phyloP scores from a whole-genome alignment of 2,329 filamentous ascomycete species.

The Sporothrix mexicana region DNA sequence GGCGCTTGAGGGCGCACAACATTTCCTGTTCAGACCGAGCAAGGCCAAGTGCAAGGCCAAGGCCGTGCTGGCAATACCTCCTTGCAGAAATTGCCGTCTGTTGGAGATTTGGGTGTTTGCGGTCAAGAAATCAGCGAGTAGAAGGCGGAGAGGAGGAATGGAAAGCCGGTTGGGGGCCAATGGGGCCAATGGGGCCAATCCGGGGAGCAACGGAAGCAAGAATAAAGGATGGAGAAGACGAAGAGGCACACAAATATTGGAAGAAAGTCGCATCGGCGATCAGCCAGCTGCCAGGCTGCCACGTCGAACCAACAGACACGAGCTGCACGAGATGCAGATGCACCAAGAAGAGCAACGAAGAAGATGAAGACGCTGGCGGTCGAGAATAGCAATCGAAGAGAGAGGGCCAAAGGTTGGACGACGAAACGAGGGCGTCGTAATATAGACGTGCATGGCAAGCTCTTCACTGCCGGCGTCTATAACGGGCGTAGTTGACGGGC shows the following conservation, averaged over 20 bases:
- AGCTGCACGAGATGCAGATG: not conserved
- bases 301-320: slow-evolving; percentile 16
- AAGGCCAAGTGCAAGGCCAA: too few relatives aligned
- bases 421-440: not conserved
- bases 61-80: not conserved
- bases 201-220: slow-evolving; percentile 1
- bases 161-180: not conserved
- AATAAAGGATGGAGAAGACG: not conserved
- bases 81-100: not conserved
- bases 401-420: not conserved
- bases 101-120: not conserved
- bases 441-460: slow-evolving; percentile 4
- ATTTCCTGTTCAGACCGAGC: not conserved
- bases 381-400: not conserved
- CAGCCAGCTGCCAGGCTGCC: not conserved
- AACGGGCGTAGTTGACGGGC: not conserved
- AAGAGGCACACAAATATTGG: not conserved
- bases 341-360: not conserved
- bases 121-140: not conserved
- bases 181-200: not conserved
- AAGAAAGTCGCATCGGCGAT: not conserved
- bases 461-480: slow-evolving; percentile 12
- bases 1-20: not conserved
- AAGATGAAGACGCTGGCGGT: not conserved
- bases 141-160: not conserved